Evolutionary conservation across 2,329 filamentous ascomycete species (phyloP), one percentile per base, ranked within the genome.

Genomic region (Talaromyces sp.): DNA sequence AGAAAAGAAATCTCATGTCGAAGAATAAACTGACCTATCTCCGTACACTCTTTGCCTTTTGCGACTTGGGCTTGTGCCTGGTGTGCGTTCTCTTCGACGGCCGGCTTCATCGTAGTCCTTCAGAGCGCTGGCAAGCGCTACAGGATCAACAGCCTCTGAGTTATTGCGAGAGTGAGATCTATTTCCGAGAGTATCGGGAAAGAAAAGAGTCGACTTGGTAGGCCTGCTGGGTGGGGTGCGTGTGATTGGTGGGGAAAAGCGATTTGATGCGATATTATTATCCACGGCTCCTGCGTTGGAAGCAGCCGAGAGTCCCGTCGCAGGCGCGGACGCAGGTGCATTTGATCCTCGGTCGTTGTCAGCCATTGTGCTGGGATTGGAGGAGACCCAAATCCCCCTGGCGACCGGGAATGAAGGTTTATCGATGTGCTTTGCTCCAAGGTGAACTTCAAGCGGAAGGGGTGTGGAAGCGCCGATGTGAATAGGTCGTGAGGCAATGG

Each of bases 1-100:
- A 61, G 18, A 47, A 47, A 47, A 18, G 34, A 23, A 23, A 23
- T 9, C 16, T n/a, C 18, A 50, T n/a, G 34, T 44, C 36, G 36
- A 42, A 5, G 23, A 4, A 42, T 56, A 5, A 14, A 72, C 81
- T 70, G 65, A 90, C 88, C 82, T 79, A 65, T 85, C 82, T 57
- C 85, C 86, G 70, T 89, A 88, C 18, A 89, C 79, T 65, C 87
- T 81, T 73, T 88, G 87, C 65, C 87, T 81, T 75, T 90, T 90
- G 64, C 88, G 80, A 72, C 86, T 88, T 4, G 88, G 87, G 72
- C 87, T 90, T 33, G 84, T 82, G 51, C 81, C 83, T 4, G 87
- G 87, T 33, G 87, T 89, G 61, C 82, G 81, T 66, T 88, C 86
- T 69, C 85, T 77, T 54, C 80, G 78, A 63, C 80, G 80, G n/a